Evolutionary conservation across 225 moss, liverwort and hornwort species (phyloP).

Genomic region (Pseudisothecium myosuroides): DNA sequence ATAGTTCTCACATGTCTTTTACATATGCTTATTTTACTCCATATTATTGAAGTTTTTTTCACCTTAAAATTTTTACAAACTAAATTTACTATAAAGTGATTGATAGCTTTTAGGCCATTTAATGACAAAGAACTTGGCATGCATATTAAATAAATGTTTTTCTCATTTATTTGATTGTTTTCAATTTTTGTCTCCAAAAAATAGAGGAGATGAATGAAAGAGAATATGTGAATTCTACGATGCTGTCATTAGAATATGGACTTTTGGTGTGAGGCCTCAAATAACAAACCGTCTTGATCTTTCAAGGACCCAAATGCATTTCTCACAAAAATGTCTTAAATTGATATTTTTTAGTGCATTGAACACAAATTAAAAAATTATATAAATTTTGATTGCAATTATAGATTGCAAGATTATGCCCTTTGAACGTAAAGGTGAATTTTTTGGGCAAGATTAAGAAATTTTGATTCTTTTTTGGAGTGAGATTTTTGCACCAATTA

Average conservation of each 20-base stretch:
- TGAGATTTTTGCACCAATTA: not conserved
- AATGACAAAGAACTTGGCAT: not conserved
- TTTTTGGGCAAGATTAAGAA: not conserved
- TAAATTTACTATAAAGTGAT: not conserved
- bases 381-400: not conserved
- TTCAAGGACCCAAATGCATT: not conserved
- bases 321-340: fast-evolving
- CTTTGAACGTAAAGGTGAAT: too few relatives aligned
- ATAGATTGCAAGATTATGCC: not conserved
- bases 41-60: not conserved
- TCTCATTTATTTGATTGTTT: not conserved
- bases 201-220: not conserved
- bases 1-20: not conserved
- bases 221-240: not conserved
- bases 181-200: not conserved
- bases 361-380: not conserved
- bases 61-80: not conserved
- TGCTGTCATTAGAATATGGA: not conserved
- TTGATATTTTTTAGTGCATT: not conserved
- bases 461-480: too few relatives aligned
- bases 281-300: not conserved
- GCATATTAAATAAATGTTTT: not conserved
- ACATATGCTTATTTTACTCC: not conserved
- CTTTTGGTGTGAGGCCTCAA: not conserved
- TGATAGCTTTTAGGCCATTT: not conserved